These are phyloP conservation scores for Talaromyces sp. DNA, from an alignment of 2,329 filamentous ascomycete species.

Conservation along the genomic window DNA sequence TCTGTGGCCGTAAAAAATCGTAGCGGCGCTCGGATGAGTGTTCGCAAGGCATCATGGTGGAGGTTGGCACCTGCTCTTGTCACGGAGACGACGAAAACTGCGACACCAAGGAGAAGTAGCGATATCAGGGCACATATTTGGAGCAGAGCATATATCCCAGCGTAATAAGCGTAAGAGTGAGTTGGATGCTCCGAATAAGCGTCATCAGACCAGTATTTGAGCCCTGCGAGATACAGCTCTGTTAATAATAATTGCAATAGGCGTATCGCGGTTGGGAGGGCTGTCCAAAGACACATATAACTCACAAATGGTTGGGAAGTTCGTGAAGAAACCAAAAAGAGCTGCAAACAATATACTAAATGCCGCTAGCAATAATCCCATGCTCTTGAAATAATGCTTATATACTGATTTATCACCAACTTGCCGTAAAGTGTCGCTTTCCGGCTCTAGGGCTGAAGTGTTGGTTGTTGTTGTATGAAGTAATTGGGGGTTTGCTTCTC, in stretches of 20 bases:
- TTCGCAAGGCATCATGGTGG: conserved; percentile 26
- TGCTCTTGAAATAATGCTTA: conserved; percentile 27
- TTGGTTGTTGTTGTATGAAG: neutral
- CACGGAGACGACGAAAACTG: conserved; percentile 25
- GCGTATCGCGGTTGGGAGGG: neutral
- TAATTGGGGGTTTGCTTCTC: neutral
- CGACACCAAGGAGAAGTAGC: conserved; percentile 23
- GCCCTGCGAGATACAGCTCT: neutral
- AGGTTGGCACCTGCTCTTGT: conserved; percentile 26
- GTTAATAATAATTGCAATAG: neutral
- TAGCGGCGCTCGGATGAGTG: conserved; percentile 36
- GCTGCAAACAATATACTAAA: conserved; percentile 24
- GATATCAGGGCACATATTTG: conserved; percentile 28
- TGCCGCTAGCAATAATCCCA: conserved; percentile 23
- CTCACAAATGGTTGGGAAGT: conserved; percentile 32
- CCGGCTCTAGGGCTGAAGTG: neutral
- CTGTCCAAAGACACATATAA: neutral
- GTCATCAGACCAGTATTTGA: conserved; percentile 29
- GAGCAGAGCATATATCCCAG: conserved; percentile 30
- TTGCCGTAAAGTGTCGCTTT: conserved; percentile 36
- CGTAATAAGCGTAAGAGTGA: conserved; percentile 28
- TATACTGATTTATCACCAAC: conserved; percentile 31
- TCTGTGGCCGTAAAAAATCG: conserved; percentile 45
- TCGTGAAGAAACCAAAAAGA: conserved; percentile 28
- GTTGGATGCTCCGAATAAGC: conserved; percentile 21